These are phyloP conservation scores for Colletotrichum sp. DNA, from an alignment of 2,329 filamentous ascomycete genomes.

Conservation along the genomic window DNA sequence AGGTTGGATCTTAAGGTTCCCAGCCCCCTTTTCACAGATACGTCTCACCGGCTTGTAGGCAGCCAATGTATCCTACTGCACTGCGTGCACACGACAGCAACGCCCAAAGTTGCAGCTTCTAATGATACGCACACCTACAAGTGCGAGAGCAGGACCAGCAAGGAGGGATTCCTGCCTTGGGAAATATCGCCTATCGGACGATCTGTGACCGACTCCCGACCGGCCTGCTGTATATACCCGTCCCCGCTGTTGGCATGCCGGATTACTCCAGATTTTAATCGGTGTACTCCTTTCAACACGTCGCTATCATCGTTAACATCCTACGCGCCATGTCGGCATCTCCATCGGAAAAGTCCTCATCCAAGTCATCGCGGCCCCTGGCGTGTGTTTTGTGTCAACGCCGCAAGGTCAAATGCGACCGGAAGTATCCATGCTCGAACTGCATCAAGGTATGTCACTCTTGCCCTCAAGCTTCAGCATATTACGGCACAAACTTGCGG, in stretches of 20 bases:
- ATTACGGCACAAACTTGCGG: neutral
- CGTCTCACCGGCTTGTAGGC: neutral
- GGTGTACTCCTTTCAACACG: neutral
- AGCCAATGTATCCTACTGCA: neutral
- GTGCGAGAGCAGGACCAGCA: neutral
- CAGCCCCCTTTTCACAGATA: neutral
- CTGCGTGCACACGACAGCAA: neutral
- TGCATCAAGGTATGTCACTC: conserved; percentile 46
- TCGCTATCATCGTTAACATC: neutral
- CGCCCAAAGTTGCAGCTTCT: neutral
- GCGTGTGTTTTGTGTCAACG: conserved; percentile 63
- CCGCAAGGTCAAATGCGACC: conserved; percentile 67
- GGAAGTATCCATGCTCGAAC: conserved; percentile 63
- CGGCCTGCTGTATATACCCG: neutral
- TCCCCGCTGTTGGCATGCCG: neutral
- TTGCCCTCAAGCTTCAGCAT: neutral
- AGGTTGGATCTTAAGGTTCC: neutral
- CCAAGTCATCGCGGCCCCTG: conserved; percentile 24
- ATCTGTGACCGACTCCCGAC: neutral
- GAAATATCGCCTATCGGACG: neutral
- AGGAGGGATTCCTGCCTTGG: neutral
- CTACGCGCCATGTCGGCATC: neutral
- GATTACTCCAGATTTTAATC: neutral
- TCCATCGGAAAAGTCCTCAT: neutral
- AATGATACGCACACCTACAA: neutral